Evolutionary conservation across 495 filamentous ascomycete species (phyloP).

Genomic region (Talaromyces trachyspermus): DNA sequence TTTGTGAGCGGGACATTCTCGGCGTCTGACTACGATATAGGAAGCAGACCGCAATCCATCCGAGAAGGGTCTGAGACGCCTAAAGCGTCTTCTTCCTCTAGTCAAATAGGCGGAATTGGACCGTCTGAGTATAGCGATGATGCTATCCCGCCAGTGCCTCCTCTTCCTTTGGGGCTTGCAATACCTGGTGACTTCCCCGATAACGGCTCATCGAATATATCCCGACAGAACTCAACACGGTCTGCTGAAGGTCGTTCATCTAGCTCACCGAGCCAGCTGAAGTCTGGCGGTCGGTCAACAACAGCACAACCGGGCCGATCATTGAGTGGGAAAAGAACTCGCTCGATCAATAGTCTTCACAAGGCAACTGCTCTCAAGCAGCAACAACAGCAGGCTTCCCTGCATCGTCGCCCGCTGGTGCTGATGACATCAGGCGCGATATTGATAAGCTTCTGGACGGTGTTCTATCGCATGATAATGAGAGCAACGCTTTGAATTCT

Average conservation of each 20-base stretch:
- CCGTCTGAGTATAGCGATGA: conserved; percentile 13
- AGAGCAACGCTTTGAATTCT: neutral
- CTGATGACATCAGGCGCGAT: conserved; percentile 21
- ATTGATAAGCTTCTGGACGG: conserved; percentile 32
- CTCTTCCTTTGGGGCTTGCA: conserved; percentile 30
- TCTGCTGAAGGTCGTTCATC: conserved; percentile 33
- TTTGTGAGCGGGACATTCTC: conserved; percentile 36
- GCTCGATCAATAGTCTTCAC: conserved; percentile 30
- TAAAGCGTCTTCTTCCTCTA: conserved; percentile 18
- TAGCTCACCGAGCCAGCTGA: conserved; percentile 22
- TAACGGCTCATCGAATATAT: conserved; percentile 12
- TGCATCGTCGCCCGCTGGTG: neutral
- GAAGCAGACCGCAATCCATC: conserved; percentile 23
- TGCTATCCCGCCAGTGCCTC: conserved; percentile 37
- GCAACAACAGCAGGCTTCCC: conserved; percentile 8
- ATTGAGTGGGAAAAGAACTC: conserved; percentile 29
- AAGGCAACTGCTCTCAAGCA: conserved; percentile 14
- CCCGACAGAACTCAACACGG: conserved; percentile 26
- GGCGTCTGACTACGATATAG: conserved; percentile 29
- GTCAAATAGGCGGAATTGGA: neutral
- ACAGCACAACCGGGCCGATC: conserved; percentile 14
- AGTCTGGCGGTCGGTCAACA: conserved; percentile 14
- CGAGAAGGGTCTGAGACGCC: conserved; percentile 30
- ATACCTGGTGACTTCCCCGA: conserved; percentile 32
- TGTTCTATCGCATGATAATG: conserved; percentile 23